A percentile compares a stretch with the other conserved stretches of the same genome.
Evolutionary conservation across 345 rosid genomes (phyloP).

Genomic region (Populus pruinosa): DNA sequence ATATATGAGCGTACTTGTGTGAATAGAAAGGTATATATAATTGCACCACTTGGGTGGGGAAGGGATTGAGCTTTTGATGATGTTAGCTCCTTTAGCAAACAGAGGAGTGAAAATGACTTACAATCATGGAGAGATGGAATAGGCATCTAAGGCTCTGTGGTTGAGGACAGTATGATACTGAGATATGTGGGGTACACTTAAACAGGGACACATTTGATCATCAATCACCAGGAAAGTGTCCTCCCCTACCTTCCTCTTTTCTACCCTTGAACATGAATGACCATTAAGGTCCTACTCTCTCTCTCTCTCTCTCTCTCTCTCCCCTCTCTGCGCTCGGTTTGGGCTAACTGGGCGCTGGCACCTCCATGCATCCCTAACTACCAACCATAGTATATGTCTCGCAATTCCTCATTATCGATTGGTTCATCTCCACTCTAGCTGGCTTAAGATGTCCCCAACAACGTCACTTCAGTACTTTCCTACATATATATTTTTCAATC

Average conservation of each 20-base stretch:
- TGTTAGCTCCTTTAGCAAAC: constrained; percentile 39
- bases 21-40: constrained; percentile 5
- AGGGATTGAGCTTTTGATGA: constrained; percentile 30
- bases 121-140: constrained; percentile 57
- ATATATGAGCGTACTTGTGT: no score
- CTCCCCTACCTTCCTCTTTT: constrained; percentile 5
- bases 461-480: constrained; percentile 47
- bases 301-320: no score
- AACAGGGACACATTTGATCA: constrained; percentile 35
- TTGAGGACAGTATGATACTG: constrained; percentile 45
- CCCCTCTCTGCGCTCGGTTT: background rate
- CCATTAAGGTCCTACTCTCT: no score
- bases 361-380: constrained; percentile 60
- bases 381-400: constrained; percentile 56
- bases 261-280: background rate
- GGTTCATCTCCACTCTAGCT: constrained; percentile 17
- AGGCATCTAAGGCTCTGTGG: constrained; percentile 37
- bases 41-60: constrained; percentile 23
- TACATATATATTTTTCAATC: constrained; percentile 20
- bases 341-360: constrained; percentile 37
- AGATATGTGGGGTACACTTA: constrained; percentile 39
- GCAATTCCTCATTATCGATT: constrained; percentile 28
- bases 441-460: constrained; percentile 44
- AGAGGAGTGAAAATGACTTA: constrained; percentile 44
- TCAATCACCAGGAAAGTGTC: constrained; percentile 27